Conservation (phyloP, 139 green algal species). For the Picochlorum sp. region DNA sequence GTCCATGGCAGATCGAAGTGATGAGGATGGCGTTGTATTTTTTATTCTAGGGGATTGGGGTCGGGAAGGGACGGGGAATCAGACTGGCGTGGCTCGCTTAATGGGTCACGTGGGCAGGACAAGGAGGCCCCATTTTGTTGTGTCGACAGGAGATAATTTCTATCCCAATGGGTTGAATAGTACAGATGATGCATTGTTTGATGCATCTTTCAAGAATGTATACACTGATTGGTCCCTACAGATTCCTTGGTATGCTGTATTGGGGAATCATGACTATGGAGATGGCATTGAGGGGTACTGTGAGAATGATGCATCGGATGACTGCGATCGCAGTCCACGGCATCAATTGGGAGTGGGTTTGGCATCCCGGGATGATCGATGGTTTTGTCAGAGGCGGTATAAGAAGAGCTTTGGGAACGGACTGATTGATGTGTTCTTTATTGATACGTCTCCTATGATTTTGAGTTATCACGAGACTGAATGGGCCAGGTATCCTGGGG, state of each 20-base stretch:
- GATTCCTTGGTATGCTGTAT: slow-evolving; percentile 55
- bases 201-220: slow-evolving; percentile 1
- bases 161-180: slow-evolving; percentile 22
- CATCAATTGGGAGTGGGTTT: slow-evolving; percentile 25
- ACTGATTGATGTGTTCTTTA: slow-evolving; percentile 55
- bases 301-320: slow-evolving; percentile 12
- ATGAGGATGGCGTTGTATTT: not conserved
- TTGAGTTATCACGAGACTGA: slow-evolving; percentile 17
- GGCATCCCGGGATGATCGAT: slow-evolving; percentile 21
- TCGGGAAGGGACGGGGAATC: slow-evolving; percentile 36
- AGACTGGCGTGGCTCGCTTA: slow-evolving; percentile 37
- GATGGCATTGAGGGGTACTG: slow-evolving; percentile 9
- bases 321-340: slow-evolving; percentile 36
- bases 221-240: slow-evolving; percentile 6
- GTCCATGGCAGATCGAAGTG: not conserved
- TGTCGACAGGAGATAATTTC: slow-evolving; percentile 59
- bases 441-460: slow-evolving; percentile 58
- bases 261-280: slow-evolving; percentile 40
- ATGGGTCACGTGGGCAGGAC: slow-evolving; percentile 36
- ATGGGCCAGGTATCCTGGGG: slow-evolving; percentile 41
- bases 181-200: slow-evolving; percentile 12
- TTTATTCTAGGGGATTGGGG: slow-evolving; percentile 53
- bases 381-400: slow-evolving; percentile 42
- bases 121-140: slow-evolving; percentile 39
- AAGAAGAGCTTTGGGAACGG: slow-evolving; percentile 10